These are phyloP conservation scores for Recurvomyces mirabilis DNA, from an alignment of 495 filamentous ascomycete species.

Conservation along the genomic window DNA sequence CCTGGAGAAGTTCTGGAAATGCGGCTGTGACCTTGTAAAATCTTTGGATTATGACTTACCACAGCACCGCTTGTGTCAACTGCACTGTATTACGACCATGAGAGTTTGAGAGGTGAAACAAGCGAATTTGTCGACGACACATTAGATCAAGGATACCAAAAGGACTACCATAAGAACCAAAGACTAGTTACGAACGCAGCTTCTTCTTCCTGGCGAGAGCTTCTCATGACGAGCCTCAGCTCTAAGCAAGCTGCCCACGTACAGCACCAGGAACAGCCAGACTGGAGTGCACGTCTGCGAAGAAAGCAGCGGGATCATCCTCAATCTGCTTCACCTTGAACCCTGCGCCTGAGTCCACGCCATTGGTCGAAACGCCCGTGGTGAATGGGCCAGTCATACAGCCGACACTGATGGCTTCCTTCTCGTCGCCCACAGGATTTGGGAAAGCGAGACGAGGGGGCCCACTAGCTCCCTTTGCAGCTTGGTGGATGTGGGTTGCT, in stretches of 20 bases:
- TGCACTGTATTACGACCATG: too few species aligned
- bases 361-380: constrained; percentile 29
- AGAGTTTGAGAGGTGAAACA: too few species aligned
- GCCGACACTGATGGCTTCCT: constrained; percentile 26
- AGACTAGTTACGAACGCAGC: too few species aligned
- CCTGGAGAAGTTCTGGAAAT: too few species aligned
- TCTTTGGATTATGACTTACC: too few species aligned
- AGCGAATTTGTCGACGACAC: too few species aligned
- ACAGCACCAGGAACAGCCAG: constrained; percentile 29
- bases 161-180: too few species aligned
- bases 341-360: constrained; percentile 29
- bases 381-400: constrained; percentile 35
- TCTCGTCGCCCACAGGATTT: constrained; percentile 26
- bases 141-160: too few species aligned
- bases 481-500: constrained; percentile 36
- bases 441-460: constrained; percentile 36
- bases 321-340: constrained; percentile 32
- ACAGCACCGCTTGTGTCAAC: too few species aligned
- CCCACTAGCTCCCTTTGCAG: constrained; percentile 24
- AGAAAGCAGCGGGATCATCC: constrained; percentile 29
- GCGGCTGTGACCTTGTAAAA: too few species aligned
- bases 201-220: too few species aligned
- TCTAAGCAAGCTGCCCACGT: constrained; percentile 26
- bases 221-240: too few species aligned
- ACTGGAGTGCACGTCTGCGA: constrained; percentile 31